Conservation (phyloP, 2,329 filamentous ascomycete genomes). For the Cercospora zeae-maydis region DNA sequence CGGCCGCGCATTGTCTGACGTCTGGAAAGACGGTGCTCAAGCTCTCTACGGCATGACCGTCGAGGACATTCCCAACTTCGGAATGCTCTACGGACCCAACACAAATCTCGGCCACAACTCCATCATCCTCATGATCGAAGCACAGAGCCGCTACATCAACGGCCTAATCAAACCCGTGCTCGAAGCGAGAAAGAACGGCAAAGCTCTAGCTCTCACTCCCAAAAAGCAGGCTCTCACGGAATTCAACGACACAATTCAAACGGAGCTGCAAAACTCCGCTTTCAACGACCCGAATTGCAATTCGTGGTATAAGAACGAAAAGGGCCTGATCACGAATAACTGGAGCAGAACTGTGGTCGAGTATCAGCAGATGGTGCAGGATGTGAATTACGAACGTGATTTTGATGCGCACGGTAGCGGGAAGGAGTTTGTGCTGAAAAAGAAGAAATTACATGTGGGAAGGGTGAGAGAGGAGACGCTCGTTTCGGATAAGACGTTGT, state of each 20-base stretch:
- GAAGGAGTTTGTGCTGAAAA: constrained; percentile 34
- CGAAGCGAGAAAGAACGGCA: constrained; percentile 41
- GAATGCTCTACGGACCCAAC: constrained; percentile 58
- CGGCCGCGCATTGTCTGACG: constrained; percentile 44
- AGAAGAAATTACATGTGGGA: constrained; percentile 39
- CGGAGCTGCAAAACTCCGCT: constrained; percentile 41
- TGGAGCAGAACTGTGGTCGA: constrained; percentile 53
- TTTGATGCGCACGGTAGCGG: constrained; percentile 40
- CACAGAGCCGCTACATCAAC: constrained; percentile 55
- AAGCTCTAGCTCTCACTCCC: constrained; percentile 47
- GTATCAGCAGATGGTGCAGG: constrained; percentile 50
- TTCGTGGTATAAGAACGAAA: constrained; percentile 56
- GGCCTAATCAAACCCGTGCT: constrained; percentile 50
- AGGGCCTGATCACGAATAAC: constrained; percentile 56
- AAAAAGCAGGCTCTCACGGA: constrained; percentile 38
- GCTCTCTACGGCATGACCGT: constrained; percentile 52
- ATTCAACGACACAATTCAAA: constrained; percentile 50
- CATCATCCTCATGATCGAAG: constrained; percentile 62
- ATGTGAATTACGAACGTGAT: constrained; percentile 44
- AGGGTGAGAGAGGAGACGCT: constrained; percentile 46
- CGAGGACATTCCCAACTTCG: constrained; percentile 54
- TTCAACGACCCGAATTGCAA: constrained; percentile 56
- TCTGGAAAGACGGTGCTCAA: constrained; percentile 54
- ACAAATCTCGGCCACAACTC: constrained; percentile 51
- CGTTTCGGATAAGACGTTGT: constrained; percentile 39